Base-by-base conservation (phyloP, 192 early-diverging fungal genomes). In the Podila minutissima region DNA sequence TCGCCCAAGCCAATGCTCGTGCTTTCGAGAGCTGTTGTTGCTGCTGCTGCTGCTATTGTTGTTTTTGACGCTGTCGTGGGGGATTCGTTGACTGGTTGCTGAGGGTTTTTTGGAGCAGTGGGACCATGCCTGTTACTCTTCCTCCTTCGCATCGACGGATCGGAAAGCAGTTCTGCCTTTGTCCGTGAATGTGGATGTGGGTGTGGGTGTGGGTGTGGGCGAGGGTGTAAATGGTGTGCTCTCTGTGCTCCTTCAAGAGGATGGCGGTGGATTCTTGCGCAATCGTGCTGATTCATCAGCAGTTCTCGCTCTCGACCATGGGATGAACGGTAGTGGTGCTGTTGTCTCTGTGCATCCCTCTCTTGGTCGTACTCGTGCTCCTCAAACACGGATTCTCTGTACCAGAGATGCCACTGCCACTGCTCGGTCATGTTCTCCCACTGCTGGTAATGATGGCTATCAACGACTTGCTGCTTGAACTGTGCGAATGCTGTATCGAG, bases 361-460 rank as follows among this genome's bases (percentile, higher is more conserved):
- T 61, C 59, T 35, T 19, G 31, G 24, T 61, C 59, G 26, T 61
- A 61, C 31, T 61, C 59, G 7, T 61, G 59, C 26, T 61, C 59
- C 17, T 33, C 59, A 61, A 61, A 61, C 22, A 61, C 59, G 17
- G 59, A 61, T 26, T 61, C 59, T 17, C 26, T 61, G 29, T 61
- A 33, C 59, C 59, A 61, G 17, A 33, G 59, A 17, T 31, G 59
- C 28, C 59, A 61, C 11, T 61, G 59, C 59, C 22, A 61, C 17
- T 24, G 31, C 17, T 61, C 59, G 2, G 59, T 61, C 59, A 61
- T 61, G 59, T 19, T 61, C 9, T 32, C 28, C 59, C 59, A 61
- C 26, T 28, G 59, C 26, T 33, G 22, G 26, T 61, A 17, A 17
- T 26, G 59, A 5, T 26, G 59, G 29, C 26, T 61, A 19, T 61